Percentiles rank a stretch among this genome's conserved stretches.
These are phyloP conservation scores for Neurospora sp. DNA, from an alignment of 2,329 filamentous ascomycete species.

Conservation along the genomic window DNA sequence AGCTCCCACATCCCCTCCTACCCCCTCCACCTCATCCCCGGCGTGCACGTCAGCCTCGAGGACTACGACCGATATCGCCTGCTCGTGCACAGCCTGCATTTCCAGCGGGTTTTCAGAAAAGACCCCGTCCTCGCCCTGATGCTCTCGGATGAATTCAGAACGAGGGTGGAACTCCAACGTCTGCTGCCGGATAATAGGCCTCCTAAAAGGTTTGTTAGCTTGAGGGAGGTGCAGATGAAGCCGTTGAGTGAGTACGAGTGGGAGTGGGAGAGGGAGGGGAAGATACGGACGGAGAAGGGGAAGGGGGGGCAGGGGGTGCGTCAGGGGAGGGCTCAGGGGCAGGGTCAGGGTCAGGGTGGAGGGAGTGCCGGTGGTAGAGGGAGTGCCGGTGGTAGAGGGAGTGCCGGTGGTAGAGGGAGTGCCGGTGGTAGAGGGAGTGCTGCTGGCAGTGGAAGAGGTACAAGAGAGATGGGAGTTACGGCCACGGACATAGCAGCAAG, in stretches of 20 bases:
- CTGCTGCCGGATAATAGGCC: not conserved
- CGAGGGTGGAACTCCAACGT: not conserved
- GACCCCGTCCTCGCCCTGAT: not conserved
- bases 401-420: no score
- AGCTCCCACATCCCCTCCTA: not conserved
- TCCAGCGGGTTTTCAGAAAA: not conserved
- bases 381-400: no score
- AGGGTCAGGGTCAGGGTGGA: no score
- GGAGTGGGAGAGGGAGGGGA: not conserved
- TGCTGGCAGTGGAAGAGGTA: not conserved
- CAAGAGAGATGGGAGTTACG: not conserved
- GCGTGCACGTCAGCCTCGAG: not conserved
- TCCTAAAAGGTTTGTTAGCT: not conserved
- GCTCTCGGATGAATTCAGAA: not conserved
- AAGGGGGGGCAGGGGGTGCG: not conserved
- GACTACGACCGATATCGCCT: not conserved
- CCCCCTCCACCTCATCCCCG: not conserved
- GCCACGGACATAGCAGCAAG: not conserved
- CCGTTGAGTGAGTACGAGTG: not conserved
- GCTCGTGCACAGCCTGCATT: not conserved
- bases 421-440: not conserved
- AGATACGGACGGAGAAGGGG: not conserved
- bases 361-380: no score
- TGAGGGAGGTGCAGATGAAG: not conserved
- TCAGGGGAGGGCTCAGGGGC: not conserved